Evolutionary conservation across 768 basidiomycete species (phyloP).

Genomic region (Psilocybe sp.): DNA sequence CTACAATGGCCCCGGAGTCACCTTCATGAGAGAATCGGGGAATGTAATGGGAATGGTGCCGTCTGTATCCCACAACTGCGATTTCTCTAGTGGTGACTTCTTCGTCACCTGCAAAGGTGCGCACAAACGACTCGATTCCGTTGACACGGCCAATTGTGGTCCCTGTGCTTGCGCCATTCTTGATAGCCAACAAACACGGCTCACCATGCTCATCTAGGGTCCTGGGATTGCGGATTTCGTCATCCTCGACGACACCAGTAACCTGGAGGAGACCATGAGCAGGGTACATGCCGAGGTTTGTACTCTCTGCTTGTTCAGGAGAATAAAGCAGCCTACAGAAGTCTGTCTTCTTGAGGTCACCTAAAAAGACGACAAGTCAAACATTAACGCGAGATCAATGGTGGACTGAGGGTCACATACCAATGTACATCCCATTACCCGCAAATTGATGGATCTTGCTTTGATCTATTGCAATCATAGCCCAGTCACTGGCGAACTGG

Average conservation of each 20-base stretch:
- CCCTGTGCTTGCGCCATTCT: conserved; percentile 30
- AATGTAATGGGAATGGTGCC: conserved; percentile 11
- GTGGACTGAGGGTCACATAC: no score
- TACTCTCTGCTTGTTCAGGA: no score
- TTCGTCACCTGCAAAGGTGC: conserved; percentile 13
- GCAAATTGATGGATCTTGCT: no score
- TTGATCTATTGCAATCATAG: no score
- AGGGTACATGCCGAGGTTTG: no score
- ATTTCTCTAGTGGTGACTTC: conserved; percentile 25
- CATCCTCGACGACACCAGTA: not conserved
- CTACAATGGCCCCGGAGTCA: conserved; percentile 35
- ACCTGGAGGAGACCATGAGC: no score
- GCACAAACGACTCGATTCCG: conserved; percentile 24
- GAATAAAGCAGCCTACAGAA: no score
- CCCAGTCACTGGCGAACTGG: no score
- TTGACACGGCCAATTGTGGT: conserved; percentile 28
- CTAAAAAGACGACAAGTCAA: no score
- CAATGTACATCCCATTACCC: no score
- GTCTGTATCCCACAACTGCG: conserved; percentile 21
- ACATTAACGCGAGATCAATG: no score
- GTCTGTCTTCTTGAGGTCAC: no score
- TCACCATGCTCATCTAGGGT: conserved; percentile 24
- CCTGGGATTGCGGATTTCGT: conserved; percentile 23
- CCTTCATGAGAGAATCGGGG: conserved; percentile 29
- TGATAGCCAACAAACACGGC: conserved; percentile 26